Base-by-base conservation (phyloP, 2,329 filamentous ascomycete species). In the Aspergillus eucalypticola region DNA sequence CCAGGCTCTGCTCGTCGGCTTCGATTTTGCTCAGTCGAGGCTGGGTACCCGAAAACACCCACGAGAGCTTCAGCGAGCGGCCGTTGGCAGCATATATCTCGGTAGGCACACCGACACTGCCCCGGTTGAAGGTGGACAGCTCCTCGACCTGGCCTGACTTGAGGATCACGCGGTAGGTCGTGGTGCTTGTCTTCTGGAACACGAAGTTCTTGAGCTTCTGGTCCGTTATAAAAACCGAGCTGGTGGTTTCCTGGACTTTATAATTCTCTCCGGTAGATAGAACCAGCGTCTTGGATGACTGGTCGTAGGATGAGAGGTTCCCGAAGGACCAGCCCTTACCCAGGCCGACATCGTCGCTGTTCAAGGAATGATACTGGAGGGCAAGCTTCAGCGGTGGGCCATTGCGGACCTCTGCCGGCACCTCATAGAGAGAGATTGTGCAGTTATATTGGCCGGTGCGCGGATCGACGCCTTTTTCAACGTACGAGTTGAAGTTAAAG, bases 171-270 rank as follows among this genome's bases (percentile, higher is more conserved):
- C 29, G 35, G 21, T 57, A 60, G 42, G 2, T 44, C 3, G 15
- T 11, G 15, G 46, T 23, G 27, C 17, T 23, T 5, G 1, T 49
- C 29, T 57, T 60, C 48, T 50, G 35, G 19, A 53, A 46, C 29
- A n/a, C 21, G 27, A 60, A 60, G 25, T n/a, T 57, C 19, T 60
- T 57, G 27, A 60, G 58, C 41, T 60, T 60, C n/a, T 57, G 58
- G 48, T 60, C 58, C 11, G 15, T 53, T n/a, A 57, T 23, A 5
- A 23, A 5, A 15, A 60, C 23, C 5, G 21, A 39, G 17, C 54
- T 57, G 17, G 49, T 2, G 25, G 39, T 49, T 48, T 60, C 54
- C 1, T 19, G 41, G n/a, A 57, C 54, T 11, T 54, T 23, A 21
- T 53, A 60, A 11, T 60, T 48, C 48, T 60, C 58, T 2, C 58